These are phyloP conservation scores for Stachybotrys echinatus DNA, from an alignment of 2,329 filamentous ascomycete genomes.

Conservation along the genomic window DNA sequence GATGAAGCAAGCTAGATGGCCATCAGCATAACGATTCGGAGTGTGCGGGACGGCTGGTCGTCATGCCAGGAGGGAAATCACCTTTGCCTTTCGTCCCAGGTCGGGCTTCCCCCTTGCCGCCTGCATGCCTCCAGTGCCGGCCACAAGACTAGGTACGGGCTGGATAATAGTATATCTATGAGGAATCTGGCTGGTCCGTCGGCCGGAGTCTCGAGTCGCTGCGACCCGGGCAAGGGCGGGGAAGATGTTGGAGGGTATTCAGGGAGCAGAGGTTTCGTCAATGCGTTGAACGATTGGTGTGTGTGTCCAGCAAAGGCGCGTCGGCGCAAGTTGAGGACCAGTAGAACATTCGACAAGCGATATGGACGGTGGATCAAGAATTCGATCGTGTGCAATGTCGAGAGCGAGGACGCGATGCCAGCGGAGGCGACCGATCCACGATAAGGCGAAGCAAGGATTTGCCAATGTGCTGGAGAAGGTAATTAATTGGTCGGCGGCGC, in stretches of 20 bases:
- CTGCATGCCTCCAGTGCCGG: slow-evolving; percentile 40
- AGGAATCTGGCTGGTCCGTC: background rate
- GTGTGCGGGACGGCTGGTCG: background rate
- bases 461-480: background rate
- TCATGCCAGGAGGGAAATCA: slow-evolving; percentile 17
- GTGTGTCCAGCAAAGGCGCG: background rate
- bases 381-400: too few relatives aligned
- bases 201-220: background rate
- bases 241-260: background rate
- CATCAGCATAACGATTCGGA: background rate
- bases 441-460: background rate
- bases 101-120: slow-evolving; percentile 52
- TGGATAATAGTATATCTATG: background rate
- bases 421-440: background rate
- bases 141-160: slow-evolving; percentile 3
- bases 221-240: background rate
- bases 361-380: too few relatives aligned
- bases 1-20: slow-evolving; percentile 80
- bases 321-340: background rate
- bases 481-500: background rate
- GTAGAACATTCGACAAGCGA: background rate
- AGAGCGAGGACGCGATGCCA: too few relatives aligned
- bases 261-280: background rate
- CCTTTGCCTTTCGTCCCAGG: slow-evolving; percentile 59
- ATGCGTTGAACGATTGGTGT: background rate